Conservation (phyloP, 306 rosid genomes). For the Begonia loranthoides region DNA sequence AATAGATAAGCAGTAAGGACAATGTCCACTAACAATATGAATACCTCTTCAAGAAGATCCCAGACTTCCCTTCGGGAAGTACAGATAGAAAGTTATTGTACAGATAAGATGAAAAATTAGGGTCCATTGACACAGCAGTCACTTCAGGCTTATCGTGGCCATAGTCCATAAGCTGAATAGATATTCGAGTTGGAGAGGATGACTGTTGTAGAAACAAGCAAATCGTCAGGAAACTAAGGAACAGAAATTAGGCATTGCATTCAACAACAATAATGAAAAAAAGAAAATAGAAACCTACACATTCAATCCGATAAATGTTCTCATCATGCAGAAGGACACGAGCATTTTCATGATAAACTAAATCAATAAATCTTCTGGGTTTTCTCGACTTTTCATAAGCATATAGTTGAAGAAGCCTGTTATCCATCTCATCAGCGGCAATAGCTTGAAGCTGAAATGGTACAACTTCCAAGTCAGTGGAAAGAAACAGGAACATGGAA, state of each 20-base stretch:
- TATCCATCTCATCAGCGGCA: conserved; percentile 84
- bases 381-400: conserved; percentile 91
- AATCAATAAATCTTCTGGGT: conserved; percentile 57
- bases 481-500: conserved; percentile 3
- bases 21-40: conserved; percentile 11
- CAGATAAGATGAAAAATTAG: conserved; percentile 76
- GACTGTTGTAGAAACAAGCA: conserved; percentile 23
- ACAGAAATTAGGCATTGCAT: not conserved
- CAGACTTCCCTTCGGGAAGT: conserved; percentile 67
- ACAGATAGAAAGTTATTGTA: conserved; percentile 59
- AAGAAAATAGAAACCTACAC: conserved; percentile 37
- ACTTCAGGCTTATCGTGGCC: conserved; percentile 91
- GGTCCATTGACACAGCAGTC: conserved; percentile 90
- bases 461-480: conserved; percentile 4
- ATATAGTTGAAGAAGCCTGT: conserved; percentile 79
- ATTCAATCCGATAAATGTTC: conserved; percentile 83
- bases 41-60: conserved; percentile 86
- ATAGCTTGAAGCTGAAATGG: conserved; percentile 73
- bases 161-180: conserved; percentile 91
- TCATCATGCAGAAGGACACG: conserved; percentile 97
- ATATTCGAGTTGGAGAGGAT: conserved; percentile 39
- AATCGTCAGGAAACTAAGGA: too few species aligned
- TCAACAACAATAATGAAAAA: conserved; percentile 2
- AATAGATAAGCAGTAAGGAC: conserved; percentile 7
- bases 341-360: conserved; percentile 91